Evolutionary conservation across 2,329 filamentous ascomycete genomes (phyloP), one percentile per base, ranked within the genome.

Genomic region (Pyricularia pennisetigena): DNA sequence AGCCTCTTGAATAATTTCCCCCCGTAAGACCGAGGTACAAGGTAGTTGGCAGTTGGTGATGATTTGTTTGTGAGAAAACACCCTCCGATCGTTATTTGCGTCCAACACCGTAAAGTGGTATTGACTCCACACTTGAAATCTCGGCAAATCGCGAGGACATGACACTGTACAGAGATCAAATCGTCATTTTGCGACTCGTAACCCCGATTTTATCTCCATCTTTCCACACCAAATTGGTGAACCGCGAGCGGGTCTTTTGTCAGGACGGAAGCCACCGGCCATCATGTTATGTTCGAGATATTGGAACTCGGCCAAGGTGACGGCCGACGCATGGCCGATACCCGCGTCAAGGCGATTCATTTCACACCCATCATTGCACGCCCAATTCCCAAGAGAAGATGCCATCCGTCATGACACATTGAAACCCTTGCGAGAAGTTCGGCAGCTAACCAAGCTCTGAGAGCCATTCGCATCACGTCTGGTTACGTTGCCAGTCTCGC

Each of bases 331-430:
- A 73, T 75, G 64, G 74, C 74, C 24, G 71, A 72, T 35, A 75
- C 79, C 67, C 79, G 81, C 69, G 70, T 81, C 20, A 70, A 72
- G 9, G 78, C 79, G 64, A 81, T 80, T 79, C 73, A 78, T 64
- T 64, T 69, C 72, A 54, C 80, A 81, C 70, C 70, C 75, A 14
- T 69, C 81, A 28, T 76, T 79, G 63, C 78, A 80, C 68, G 77
- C 77, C 1, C 78, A 81, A 69, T 80, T 81, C 67, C 79, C 80
- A 16, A 76, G 73, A 7, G 66, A 71, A 7, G 72, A 75, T 20
- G 75, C 74, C 64, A 72, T 76, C 32, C 68, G 66, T 9, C 75
- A n/a, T n/a, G n/a, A n/a, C n/a, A 73, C 7, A 74, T 79, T 24
- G 72, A 71, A 54, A 68, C 65, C 4, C 30, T 65, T 70, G 72